Evolutionary conservation across 495 filamentous ascomycete genomes (phyloP).

Genomic region (Penicillium angulare): DNA sequence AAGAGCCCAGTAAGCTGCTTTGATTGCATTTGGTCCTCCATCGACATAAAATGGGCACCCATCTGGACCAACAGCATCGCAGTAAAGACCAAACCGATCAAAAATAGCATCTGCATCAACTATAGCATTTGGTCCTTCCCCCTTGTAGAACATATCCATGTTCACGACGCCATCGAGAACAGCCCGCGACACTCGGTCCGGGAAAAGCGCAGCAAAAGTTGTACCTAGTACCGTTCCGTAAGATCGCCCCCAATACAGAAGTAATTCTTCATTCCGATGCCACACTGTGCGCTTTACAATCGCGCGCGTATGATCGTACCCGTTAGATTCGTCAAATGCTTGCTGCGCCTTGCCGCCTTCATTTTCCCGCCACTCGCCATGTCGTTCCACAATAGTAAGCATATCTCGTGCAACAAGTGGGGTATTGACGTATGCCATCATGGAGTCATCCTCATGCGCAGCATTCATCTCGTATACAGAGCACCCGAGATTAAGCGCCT

Average conservation of each 20-base stretch:
- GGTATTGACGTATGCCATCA: conserved; percentile 49
- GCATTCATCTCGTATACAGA: conserved; percentile 29
- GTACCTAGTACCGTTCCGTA: conserved; percentile 67
- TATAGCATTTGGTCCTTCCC: conserved; percentile 42
- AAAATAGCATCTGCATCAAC: conserved; percentile 50
- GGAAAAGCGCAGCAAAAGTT: conserved; percentile 54
- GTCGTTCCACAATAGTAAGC: conserved; percentile 51
- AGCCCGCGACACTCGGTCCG: conserved; percentile 47
- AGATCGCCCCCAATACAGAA: conserved; percentile 66
- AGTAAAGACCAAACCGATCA: conserved; percentile 46
- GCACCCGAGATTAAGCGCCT: conserved; percentile 41
- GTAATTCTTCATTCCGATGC: conserved; percentile 39
- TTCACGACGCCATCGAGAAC: conserved; percentile 58
- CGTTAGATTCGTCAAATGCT: conserved; percentile 25
- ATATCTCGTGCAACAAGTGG: conserved; percentile 49
- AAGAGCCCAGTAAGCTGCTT: conserved; percentile 36
- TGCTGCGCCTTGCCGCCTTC: conserved; percentile 29
- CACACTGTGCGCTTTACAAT: conserved; percentile 31
- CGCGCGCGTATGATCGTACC: conserved; percentile 26
- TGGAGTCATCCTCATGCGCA: conserved; percentile 26
- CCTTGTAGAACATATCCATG: conserved; percentile 42
- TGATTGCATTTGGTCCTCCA: conserved; percentile 38
- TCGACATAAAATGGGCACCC: conserved; percentile 44
- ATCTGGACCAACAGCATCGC: conserved; percentile 38
- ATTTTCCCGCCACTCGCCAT: conserved; percentile 44